Evolutionary conservation across 2,329 filamentous ascomycete genomes (phyloP), one percentile per base, ranked within the genome.

Genomic region (Trichoderma gracile): DNA sequence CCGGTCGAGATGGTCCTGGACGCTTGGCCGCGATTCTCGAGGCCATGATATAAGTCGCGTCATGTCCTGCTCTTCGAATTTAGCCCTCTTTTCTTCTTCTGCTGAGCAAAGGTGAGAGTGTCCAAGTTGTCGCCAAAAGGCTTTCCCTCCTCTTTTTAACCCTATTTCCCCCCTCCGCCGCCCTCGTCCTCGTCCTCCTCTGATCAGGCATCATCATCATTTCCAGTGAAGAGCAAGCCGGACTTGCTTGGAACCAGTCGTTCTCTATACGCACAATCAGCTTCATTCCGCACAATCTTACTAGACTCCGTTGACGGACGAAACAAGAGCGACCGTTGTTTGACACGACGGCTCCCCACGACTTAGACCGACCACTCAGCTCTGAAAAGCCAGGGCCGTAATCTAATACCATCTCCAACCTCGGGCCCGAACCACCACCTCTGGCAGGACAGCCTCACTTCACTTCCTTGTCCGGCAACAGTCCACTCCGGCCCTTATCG

Each of bases 21-120:
- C 69, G 68, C 55, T 62, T 68, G 80, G 79, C 71, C 78, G 70
- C 74, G 71, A 74, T 72, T 72, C 73, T 73, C 72, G 73, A 77
- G 79, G 77, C 81, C 78, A 81, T 76, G 78, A 84, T 86, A 86
- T 86, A 86, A 85, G 82, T 77, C 80, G 81, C 80, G 77, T 77
- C 76, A 78, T 76, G 77, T 78, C 78, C 76, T 74, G 72, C 72
- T 30, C 68, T 65, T 72, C 67, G 72, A 75, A 76, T 77, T 79
- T 77, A 77, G 73, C 74, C 74, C 74, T 77, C 72, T 76, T 76
- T 76, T 72, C 71, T 75, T 72, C 76, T 76, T 76, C 71, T 75
- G 59, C 74, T 72, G 70, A 74, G 73, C 77, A 75, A 78, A 78
- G 77, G 75, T 74, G 74, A 75, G 76, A 79, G 75, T 74, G 78